Evolutionary conservation across 352 stramenopile species (phyloP).

Genomic region (Globisporangium cederbergense): DNA sequence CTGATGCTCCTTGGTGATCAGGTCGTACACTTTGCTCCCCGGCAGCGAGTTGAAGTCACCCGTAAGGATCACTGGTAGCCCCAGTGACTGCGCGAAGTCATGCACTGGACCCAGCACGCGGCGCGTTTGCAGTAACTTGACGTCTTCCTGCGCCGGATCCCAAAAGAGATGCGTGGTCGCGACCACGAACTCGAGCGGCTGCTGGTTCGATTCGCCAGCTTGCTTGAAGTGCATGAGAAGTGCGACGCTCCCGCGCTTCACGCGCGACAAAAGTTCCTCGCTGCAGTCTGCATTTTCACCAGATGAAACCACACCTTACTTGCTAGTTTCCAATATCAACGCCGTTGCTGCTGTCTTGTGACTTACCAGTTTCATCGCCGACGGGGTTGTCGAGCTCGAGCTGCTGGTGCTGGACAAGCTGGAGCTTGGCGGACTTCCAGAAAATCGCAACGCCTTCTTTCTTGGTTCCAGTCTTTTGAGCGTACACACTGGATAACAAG

Average conservation of each 20-base stretch:
- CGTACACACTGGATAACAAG: slow-evolving; percentile 39
- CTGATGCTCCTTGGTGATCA: slow-evolving; percentile 35
- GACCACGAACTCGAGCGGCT: slow-evolving; percentile 45
- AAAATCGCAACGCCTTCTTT: slow-evolving; percentile 74
- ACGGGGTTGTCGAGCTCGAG: slow-evolving; percentile 50
- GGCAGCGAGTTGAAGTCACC: slow-evolving; percentile 86
- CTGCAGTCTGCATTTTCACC: slow-evolving; percentile 35
- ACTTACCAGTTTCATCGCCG: slow-evolving; percentile 49
- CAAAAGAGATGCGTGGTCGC: slow-evolving; percentile 87
- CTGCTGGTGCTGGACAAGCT: slow-evolving; percentile 35
- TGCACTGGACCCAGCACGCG: slow-evolving; percentile 49
- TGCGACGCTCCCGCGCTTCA: slow-evolving; percentile 53
- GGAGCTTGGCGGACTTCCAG: slow-evolving; percentile 51
- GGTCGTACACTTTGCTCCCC: slow-evolving; percentile 65
- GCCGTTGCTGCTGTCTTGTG: not conserved
- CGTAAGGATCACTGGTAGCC: slow-evolving; percentile 47
- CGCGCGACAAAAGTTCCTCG: slow-evolving; percentile 46
- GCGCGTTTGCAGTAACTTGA: slow-evolving; percentile 73
- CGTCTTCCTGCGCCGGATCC: slow-evolving; percentile 78
- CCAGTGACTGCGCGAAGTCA: slow-evolving; percentile 25
- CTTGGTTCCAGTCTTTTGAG: slow-evolving; percentile 66
- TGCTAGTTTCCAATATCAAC: not conserved
- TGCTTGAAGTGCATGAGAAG: slow-evolving; percentile 56
- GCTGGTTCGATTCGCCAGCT: not conserved
- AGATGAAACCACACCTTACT: not conserved